These are phyloP conservation scores for Crithidia acanthocephali DNA, from an alignment of 208 protist genomes.

Conservation along the genomic window DNA sequence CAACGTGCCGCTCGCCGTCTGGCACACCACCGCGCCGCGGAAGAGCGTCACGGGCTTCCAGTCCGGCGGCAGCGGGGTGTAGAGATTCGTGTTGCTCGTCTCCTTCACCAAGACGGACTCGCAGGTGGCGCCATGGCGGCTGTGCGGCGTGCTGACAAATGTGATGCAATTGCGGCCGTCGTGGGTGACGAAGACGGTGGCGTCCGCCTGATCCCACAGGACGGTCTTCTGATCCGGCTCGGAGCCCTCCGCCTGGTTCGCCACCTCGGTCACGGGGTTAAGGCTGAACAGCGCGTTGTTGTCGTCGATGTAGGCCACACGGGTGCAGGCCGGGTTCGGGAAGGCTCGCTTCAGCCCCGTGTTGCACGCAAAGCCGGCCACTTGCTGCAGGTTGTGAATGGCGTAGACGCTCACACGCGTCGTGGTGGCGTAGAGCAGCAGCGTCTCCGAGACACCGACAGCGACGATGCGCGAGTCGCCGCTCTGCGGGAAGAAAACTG, in stretches of 20 bases:
- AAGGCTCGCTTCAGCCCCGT: slow-evolving; percentile 78
- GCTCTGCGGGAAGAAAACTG: slow-evolving; percentile 32
- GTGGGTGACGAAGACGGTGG: slow-evolving; percentile 86
- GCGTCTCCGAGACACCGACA: slow-evolving; percentile 88
- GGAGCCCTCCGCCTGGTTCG: slow-evolving; percentile 76
- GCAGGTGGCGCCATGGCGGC: slow-evolving; percentile 87
- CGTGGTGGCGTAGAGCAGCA: slow-evolving; percentile 93
- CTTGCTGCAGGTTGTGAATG: slow-evolving; percentile 86
- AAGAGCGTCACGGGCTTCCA: slow-evolving; percentile 82
- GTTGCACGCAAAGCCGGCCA: slow-evolving; percentile 79
- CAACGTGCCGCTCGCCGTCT: slow-evolving; percentile 72
- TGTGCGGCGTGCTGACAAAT: slow-evolving; percentile 91
- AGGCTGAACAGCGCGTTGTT: slow-evolving; percentile 83
- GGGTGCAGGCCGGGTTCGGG: slow-evolving; percentile 91
- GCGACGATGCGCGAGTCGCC: slow-evolving; percentile 69
- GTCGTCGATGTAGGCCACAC: slow-evolving; percentile 91
- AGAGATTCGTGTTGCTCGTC: slow-evolving; percentile 64
- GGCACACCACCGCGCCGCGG: slow-evolving; percentile 82
- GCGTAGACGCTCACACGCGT: slow-evolving; percentile 86
- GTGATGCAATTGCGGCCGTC: slow-evolving; percentile 80
- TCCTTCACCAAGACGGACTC: slow-evolving; percentile 74
- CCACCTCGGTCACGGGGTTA: slow-evolving; percentile 92
- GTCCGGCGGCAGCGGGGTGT: slow-evolving; percentile 69
- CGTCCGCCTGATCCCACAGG: slow-evolving; percentile 94
- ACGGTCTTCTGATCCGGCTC: slow-evolving; percentile 65